Evolutionary conservation across 176 grass and related monocot genomes (phyloP), one percentile per base, ranked within the genome.

Genomic region (Thinopyrum elongatum): DNA sequence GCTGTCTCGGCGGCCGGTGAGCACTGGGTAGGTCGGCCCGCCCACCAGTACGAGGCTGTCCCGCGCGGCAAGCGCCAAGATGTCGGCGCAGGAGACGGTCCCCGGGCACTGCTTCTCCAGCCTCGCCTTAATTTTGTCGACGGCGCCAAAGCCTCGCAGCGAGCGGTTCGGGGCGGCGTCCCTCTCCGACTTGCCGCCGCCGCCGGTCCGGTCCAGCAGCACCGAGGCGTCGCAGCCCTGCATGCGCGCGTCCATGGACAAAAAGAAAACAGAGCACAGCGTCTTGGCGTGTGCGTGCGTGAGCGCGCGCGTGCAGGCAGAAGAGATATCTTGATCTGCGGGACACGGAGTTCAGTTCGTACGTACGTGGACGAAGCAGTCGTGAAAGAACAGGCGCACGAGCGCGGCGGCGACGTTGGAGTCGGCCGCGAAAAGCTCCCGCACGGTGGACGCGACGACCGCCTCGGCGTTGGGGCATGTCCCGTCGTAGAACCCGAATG

Each of bases 191-290:
- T 0, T 76, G 33, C 41, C 12, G n/a, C 82, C 10, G 22, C 81
- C 84, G 77, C 23, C 21, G 70, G 58, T 23, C 7, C 69, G 17
- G 59, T 87, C 84, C 64, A 91, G 64, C 17, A 94, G 84, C 70
- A 94, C 86, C 70, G 81, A 91, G n/a, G 83, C 87, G 78, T 94
- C 89, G 47, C 92, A 94, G 44, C 92, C 89, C 92, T 89, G 86
- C 57, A 42, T 2, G 5, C 3, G 16, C 26, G 35, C 51, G 46
- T 47, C 66, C 33, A n/a, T 38, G 27, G 59, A 83, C 31, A 19
- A 16, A 82, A 19, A 9, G 7, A 21, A 58, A 69, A 28, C 42
- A 76, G 26, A 76, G 73, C 44, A 34, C 33, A 4, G 8, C 55
- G 12, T 64, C 87, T 86, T 26, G 79, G 55, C 5, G 38, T 90